Evolutionary conservation across 2,329 filamentous ascomycete genomes (phyloP).

Genomic region (Phoma sp.): DNA sequence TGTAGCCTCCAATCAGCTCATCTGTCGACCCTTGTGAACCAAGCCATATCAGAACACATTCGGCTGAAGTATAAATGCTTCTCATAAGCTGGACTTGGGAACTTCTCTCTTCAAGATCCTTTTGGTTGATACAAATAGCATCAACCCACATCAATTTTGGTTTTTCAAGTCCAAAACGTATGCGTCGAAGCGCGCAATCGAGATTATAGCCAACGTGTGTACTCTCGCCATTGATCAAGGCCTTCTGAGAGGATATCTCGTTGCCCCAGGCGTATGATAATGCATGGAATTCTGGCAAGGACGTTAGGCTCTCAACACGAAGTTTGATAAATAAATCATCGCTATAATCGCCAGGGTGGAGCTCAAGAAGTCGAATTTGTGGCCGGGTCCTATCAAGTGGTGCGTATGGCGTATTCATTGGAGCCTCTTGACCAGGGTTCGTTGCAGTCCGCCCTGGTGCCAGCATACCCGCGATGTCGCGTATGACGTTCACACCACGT

Average conservation of each 20-base stretch:
- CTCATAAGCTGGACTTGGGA: conserved; percentile 18
- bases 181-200: conserved; percentile 13
- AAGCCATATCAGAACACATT: conserved; percentile 11
- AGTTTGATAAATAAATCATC: conserved; percentile 6
- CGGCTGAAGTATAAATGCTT: conserved; percentile 9
- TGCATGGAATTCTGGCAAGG: conserved; percentile 10
- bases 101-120: conserved; percentile 11
- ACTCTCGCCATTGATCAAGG: not conserved
- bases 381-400: not conserved
- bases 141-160: conserved; percentile 12
- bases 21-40: too few species aligned
- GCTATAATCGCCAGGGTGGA: conserved; percentile 1
- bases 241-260: not conserved
- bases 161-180: not conserved
- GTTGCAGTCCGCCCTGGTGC: too few species aligned
- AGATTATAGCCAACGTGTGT: conserved; percentile 7
- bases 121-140: conserved; percentile 17
- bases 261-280: conserved; percentile 20
- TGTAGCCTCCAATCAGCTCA: too few species aligned
- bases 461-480: not conserved
- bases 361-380: conserved; percentile 9
- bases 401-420: not conserved
- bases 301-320: not conserved
- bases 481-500: not conserved
- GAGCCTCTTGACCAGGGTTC: too few species aligned